Conservation (phyloP, 192 early-diverging fungal species). For the Podila clonocystis region DNA sequence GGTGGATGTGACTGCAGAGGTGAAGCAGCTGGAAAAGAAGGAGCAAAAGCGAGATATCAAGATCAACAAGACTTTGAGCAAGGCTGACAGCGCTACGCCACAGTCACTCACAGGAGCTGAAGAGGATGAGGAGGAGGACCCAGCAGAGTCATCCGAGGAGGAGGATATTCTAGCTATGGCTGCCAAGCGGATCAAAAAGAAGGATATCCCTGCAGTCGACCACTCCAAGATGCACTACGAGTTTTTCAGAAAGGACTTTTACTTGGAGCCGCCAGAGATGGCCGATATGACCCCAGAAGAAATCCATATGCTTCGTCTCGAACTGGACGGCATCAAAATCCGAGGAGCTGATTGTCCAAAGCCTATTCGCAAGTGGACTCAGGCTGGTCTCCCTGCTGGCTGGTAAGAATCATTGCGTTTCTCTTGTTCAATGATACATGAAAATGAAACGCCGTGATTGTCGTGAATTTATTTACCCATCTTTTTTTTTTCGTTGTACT, state of each 20-base stretch:
- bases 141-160: constrained; percentile 65
- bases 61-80: constrained; percentile 21
- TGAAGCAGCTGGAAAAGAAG: constrained; percentile 73
- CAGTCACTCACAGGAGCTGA: constrained; percentile 20
- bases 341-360: constrained; percentile 90
- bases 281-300: constrained; percentile 82
- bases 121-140: constrained; percentile 60
- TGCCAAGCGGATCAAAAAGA: constrained; percentile 89
- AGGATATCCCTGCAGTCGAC: constrained; percentile 89
- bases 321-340: constrained; percentile 94
- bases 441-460: too few species aligned
- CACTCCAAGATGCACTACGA: constrained; percentile 89
- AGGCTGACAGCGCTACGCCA: constrained; percentile 12
- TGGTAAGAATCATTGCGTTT: constrained; percentile 42
- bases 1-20: constrained; percentile 81
- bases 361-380: constrained; percentile 93
- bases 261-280: constrained; percentile 94
- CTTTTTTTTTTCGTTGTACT: background rate
- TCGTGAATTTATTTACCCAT: background rate
- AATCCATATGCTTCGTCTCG: constrained; percentile 83
- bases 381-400: constrained; percentile 91
- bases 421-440: too few species aligned
- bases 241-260: constrained; percentile 92
- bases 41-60: constrained; percentile 55
- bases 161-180: constrained; percentile 83